These are phyloP conservation scores for Coemansia sp. DNA, from an alignment of 192 early-diverging fungal species.

Conservation along the genomic window DNA sequence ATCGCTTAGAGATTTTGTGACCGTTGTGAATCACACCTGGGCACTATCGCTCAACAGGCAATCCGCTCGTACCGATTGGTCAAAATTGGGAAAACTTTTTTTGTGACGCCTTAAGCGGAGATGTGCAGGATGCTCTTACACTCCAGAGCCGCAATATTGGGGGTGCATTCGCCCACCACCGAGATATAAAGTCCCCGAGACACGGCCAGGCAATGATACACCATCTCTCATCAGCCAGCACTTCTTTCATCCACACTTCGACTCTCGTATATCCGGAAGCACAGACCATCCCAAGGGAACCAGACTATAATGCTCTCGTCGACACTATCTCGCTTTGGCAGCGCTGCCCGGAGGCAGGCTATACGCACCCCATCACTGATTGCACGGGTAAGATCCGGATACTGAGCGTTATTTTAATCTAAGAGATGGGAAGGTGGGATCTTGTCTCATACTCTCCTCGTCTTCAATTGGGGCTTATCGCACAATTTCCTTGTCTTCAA, in stretches of 20 bases:
- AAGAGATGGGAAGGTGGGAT: neutral
- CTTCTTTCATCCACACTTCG: neutral
- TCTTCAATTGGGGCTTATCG: neutral
- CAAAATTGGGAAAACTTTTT: conserved; percentile 1
- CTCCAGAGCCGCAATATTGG: conserved; percentile 1
- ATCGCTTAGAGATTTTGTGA: neutral
- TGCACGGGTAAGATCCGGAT: conserved; percentile 41
- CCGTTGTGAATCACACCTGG: neutral
- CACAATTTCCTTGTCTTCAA: neutral
- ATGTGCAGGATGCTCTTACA: neutral
- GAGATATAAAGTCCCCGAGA: neutral
- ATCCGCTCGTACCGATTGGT: conserved; percentile 3
- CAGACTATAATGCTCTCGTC: conserved; percentile 36
- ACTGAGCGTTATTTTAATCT: conserved; percentile 5
- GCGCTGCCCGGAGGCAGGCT: conserved; percentile 35
- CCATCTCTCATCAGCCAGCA: conserved; percentile 2
- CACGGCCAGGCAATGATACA: neutral
- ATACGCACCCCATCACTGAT: conserved; percentile 20
- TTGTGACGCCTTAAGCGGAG: conserved; percentile 10
- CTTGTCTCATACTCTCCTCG: neutral
- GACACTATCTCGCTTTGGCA: conserved; percentile 30
- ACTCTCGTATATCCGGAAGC: neutral
- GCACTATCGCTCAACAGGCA: neutral
- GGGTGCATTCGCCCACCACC: neutral
- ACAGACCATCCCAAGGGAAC: neutral